Base-by-base conservation (phyloP, 768 basidiomycete genomes). In the Rhodotorula toruloides region DNA sequence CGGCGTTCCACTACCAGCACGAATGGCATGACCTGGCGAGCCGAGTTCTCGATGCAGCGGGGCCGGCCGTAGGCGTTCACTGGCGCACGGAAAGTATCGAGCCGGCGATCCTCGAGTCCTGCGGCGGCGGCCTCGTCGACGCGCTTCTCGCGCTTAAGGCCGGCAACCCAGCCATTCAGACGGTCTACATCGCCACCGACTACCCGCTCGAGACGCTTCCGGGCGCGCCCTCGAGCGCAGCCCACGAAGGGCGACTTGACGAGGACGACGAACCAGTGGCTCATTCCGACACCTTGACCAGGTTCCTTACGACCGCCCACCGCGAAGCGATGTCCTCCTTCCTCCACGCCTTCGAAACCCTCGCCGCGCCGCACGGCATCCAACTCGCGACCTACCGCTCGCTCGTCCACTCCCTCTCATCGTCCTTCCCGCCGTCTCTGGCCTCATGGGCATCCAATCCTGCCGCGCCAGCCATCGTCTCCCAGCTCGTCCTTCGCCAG, bases 161-260 rank as follows among this genome's bases (percentile, higher is more conserved):
- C 19, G 7, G 22, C 17, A 11, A 31, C 1, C 17, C 44, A 8
- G 53, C 19, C 16, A 14, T 52, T 5, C 9, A 9, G 31, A 27
- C 2, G 9, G 49, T 66, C n/a, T 66, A 61, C 47, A 31, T 66
- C 54, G 58, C 65, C 11, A 44, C 27, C 34, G 65, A 66, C 36
- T 66, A 43, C 54, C 37, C 65, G 4, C 27, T 66, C 59, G 65
- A 61, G n/a, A 7, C 39, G 14, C 44, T 63, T n/a, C 21, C n/a
- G 27, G 27, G 39, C 9, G 12, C 54, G 27, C 54, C 54, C 9
- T n/a, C 37, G 36, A 25, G 31, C 36, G 9, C 11, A 8, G 5
- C 25, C n/a, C 4, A 1, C 13, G 53, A 22, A 17, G 14, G 2
- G 14, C n/a, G n/a, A n/a, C n/a, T n/a, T n/a, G n/a, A 25, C 53